These are phyloP conservation scores for Cercospora sp. DNA, from an alignment of 2,329 filamentous ascomycete species.

Conservation along the genomic window DNA sequence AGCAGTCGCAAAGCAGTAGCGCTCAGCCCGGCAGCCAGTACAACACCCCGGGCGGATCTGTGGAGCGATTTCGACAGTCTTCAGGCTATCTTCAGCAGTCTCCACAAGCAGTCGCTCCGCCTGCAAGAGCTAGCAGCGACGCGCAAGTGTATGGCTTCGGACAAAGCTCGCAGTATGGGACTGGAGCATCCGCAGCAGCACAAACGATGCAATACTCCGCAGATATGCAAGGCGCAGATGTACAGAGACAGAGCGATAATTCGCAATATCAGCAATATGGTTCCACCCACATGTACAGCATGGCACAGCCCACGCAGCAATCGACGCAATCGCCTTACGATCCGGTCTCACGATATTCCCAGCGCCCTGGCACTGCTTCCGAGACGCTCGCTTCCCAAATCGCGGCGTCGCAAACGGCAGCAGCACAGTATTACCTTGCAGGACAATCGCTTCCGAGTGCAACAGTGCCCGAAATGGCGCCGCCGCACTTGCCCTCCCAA, in stretches of 20 bases:
- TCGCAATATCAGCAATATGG: constrained; percentile 57
- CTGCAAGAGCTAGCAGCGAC: constrained; percentile 42
- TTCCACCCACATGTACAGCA: constrained; percentile 70
- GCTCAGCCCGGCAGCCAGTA: constrained; percentile 45
- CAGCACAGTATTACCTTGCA: constrained; percentile 66
- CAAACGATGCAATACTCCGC: constrained; percentile 58
- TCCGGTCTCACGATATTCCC: constrained; percentile 70
- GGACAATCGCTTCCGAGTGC: constrained; percentile 61
- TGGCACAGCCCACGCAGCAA: constrained; percentile 59
- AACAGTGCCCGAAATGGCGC: constrained; percentile 59
- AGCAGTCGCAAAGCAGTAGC: constrained; percentile 29
- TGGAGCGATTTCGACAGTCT: constrained; percentile 53
- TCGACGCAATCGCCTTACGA: constrained; percentile 68
- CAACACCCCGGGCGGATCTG: constrained; percentile 47
- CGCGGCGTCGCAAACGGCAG: constrained; percentile 59
- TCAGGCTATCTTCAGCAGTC: constrained; percentile 47
- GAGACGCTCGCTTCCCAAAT: constrained; percentile 72
- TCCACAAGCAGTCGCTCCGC: constrained; percentile 45
- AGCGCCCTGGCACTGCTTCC: constrained; percentile 73
- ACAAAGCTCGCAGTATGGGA: constrained; percentile 57
- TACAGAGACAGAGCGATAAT: constrained; percentile 53
- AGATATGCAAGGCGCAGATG: constrained; percentile 52
- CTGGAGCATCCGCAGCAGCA: constrained; percentile 56
- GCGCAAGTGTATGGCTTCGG: constrained; percentile 54
- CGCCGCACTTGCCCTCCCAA: constrained; percentile 66